These are phyloP conservation scores for Skeletonema potamos DNA, from an alignment of 108 stramenopile genomes.

Conservation along the genomic window DNA sequence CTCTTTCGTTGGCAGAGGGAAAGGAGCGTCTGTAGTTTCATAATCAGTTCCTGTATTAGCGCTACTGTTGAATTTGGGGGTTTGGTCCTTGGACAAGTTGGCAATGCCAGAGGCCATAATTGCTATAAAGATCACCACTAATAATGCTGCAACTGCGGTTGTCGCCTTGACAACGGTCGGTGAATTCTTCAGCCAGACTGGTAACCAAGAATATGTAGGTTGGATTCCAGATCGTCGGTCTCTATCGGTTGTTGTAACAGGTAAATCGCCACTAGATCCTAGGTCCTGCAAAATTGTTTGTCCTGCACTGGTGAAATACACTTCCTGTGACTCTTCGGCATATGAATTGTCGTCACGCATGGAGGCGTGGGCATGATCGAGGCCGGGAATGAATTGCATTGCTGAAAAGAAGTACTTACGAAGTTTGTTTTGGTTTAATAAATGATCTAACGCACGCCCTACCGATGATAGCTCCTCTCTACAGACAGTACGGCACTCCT, in stretches of 20 bases:
- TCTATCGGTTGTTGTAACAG: not conserved
- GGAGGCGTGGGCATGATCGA: not conserved
- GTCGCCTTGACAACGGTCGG: not conserved
- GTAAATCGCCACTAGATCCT: not conserved
- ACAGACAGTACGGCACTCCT: no score
- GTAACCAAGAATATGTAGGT: not conserved
- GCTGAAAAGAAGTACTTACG: not conserved
- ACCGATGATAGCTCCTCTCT: not conserved
- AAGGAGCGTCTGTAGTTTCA: not conserved
- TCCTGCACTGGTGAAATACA: not conserved
- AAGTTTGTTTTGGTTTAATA: no score
- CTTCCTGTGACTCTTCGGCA: not conserved
- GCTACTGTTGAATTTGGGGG: not conserved
- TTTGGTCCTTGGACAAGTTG: not conserved
- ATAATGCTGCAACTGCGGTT: not conserved
- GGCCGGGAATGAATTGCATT: not conserved
- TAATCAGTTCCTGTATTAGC: not conserved
- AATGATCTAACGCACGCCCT: not conserved
- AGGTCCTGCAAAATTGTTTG: not conserved
- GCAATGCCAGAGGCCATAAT: not conserved
- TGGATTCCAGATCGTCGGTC: not conserved
- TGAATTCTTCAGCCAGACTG: not conserved
- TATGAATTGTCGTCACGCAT: not conserved
- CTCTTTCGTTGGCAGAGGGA: not conserved
- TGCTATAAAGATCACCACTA: not conserved